Evolutionary conservation across 164 flowering plant genomes (phyloP), one percentile per base, ranked within the genome.

Genomic region (Stephania japonica): DNA sequence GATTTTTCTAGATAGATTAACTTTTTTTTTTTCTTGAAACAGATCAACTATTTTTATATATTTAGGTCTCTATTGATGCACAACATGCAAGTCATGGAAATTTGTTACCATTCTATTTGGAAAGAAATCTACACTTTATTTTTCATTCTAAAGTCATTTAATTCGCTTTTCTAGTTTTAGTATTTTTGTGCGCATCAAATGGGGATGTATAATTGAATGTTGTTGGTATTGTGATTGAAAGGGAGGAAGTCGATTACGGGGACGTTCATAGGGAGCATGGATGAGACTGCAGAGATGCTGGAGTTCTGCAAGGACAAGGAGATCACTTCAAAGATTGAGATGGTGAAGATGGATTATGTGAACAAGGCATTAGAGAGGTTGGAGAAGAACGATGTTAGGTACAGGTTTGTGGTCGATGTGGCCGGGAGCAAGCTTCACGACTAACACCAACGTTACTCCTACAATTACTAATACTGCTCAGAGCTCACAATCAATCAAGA

Each of bases 191-290:
- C 4, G 4, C 4, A 2, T 32, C 38, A 32, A 32, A 4, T 2
- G 38, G 38, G 38, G 38, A 32, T 32, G 9, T 47, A 9, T 75
- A 25, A 65, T 7, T 65, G 71, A 5, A n/a, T 3, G 24, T 42
- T 25, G 62, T 18, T 42, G 18, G n/a, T 32, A 5, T 32, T 24
- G 69, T 67, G 11, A 16, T 38, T 42, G 32, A 67, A 24, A 92
- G 97, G 91, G 86, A 87, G 94, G 83, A 92, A 86, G 77, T 68
- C 82, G 5, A 92, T 92, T 6, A 85, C 89, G 0, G 96, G 98
- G 70, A 91, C 89, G 74, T 91, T 91, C 66, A 77, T 92, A 3
- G 98, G 98, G 67, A 92, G 96, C 89, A 88, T 92, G 80, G 89
- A 85, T 73, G 98, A 92, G 78, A 83, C 85, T 7, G 88, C 82